Percentiles rank a stretch among this genome's conserved stretches.
These are phyloP conservation scores for Colletotrichum noveboracense DNA, from an alignment of 2,329 filamentous ascomycete genomes.

Conservation along the genomic window DNA sequence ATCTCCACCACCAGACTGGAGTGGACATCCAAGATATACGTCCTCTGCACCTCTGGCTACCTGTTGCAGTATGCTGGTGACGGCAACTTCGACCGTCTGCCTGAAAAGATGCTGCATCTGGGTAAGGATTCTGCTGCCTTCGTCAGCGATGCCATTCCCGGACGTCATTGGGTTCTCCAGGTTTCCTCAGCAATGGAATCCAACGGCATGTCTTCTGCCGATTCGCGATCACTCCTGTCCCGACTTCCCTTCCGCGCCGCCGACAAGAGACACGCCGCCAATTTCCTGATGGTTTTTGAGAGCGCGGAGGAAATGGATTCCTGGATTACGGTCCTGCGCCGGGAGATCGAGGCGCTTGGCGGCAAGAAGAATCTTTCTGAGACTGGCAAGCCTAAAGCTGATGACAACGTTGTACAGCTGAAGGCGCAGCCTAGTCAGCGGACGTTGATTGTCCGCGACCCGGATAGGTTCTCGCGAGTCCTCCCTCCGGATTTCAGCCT, in stretches of 20 bases:
- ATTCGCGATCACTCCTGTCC: conserved; percentile 68
- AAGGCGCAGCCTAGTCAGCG: conserved; percentile 49
- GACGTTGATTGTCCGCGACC: conserved; percentile 52
- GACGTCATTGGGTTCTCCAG: conserved; percentile 80
- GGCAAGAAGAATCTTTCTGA: conserved; percentile 69
- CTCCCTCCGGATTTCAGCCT: conserved; percentile 41
- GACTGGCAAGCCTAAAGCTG: conserved; percentile 57
- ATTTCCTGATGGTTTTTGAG: conserved; percentile 76
- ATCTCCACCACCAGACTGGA: conserved; percentile 56
- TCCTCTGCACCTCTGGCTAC: conserved; percentile 74
- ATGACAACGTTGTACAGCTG: conserved; percentile 37
- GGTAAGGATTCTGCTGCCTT: conserved; percentile 80
- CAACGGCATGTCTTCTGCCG: conserved; percentile 54
- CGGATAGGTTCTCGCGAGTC: conserved; percentile 48
- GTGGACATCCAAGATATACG: conserved; percentile 74
- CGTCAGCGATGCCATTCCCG: conserved; percentile 80
- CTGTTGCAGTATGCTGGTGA: conserved; percentile 77
- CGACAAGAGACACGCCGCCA: conserved; percentile 63
- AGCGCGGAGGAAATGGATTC: conserved; percentile 75
- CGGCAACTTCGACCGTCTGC: conserved; percentile 72
- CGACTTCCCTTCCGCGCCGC: conserved; percentile 65
- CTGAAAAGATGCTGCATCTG: conserved; percentile 76
- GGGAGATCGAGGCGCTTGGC: conserved; percentile 73
- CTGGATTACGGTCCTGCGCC: conserved; percentile 73
- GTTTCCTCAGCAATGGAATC: conserved; percentile 70